These are phyloP conservation scores for Houttuynia cordata DNA, from an alignment of 164 flowering plant species.

Conservation along the genomic window DNA sequence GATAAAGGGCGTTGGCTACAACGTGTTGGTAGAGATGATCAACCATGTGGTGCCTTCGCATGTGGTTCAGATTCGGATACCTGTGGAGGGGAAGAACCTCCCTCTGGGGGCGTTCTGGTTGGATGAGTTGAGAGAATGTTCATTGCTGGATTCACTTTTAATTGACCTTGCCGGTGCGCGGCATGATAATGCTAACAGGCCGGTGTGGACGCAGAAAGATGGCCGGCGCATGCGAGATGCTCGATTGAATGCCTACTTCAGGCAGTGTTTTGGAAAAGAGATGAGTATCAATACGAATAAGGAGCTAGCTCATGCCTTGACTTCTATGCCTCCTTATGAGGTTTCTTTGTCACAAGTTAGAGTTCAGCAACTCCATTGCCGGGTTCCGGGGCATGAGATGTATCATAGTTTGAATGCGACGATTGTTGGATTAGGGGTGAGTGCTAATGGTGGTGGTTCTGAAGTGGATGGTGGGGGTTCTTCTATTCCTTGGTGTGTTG, in stretches of 20 bases:
- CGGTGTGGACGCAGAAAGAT: conserved; percentile 57
- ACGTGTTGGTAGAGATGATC: conserved; percentile 64
- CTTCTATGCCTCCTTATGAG: too few species aligned
- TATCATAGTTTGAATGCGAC: too few species aligned
- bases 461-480: too few species aligned
- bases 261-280: conserved; percentile 65
- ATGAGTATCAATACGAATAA: conserved; percentile 20
- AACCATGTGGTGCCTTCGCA: conserved; percentile 63
- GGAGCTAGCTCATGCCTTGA: too few species aligned
- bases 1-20: conserved; percentile 87
- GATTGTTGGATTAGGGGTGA: too few species aligned
- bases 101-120: conserved; percentile 84
- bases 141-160: conserved; percentile 4
- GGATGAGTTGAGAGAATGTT: conserved; percentile 9
- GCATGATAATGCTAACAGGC: conserved; percentile 48
- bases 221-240: conserved; percentile 53
- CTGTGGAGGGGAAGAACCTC: conserved; percentile 53
- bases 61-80: conserved; percentile 71
- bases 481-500: too few species aligned
- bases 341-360: too few species aligned
- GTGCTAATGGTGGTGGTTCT: too few species aligned
- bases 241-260: conserved; percentile 68
- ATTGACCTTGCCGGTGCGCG: conserved; percentile 58
- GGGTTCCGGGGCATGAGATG: too few species aligned
- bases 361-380: too few species aligned